These are phyloP conservation scores for Xylaria hypoxylon DNA, from an alignment of 2,329 filamentous ascomycete species.

Conservation along the genomic window DNA sequence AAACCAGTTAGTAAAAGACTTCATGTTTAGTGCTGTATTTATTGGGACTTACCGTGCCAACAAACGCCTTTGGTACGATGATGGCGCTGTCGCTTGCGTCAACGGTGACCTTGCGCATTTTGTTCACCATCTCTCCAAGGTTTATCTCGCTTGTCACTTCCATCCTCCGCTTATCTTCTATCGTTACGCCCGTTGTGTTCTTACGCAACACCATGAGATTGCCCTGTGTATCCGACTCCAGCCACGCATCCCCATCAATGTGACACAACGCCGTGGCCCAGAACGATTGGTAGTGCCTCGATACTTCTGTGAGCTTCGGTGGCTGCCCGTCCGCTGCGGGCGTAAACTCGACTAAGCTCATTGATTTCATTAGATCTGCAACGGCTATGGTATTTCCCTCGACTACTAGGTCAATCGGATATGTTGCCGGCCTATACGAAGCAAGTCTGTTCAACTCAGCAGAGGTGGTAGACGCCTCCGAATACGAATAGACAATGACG, in stretches of 20 bases:
- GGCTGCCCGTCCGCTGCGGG: slow-evolving; percentile 67
- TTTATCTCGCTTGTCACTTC: slow-evolving; percentile 83
- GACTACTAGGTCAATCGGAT: slow-evolving; percentile 83
- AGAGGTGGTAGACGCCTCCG: slow-evolving; percentile 65
- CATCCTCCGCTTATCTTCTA: slow-evolving; percentile 77
- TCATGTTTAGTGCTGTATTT: background rate
- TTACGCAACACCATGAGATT: slow-evolving; percentile 85
- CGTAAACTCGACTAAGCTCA: slow-evolving; percentile 80
- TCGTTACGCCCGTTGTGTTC: slow-evolving; percentile 77
- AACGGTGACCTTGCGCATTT: slow-evolving; percentile 80
- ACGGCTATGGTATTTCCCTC: slow-evolving; percentile 82
- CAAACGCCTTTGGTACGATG: slow-evolving; percentile 84
- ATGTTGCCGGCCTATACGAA: slow-evolving; percentile 83
- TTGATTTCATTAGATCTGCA: slow-evolving; percentile 93
- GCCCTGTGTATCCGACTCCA: slow-evolving; percentile 87
- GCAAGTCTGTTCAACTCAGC: slow-evolving; percentile 76
- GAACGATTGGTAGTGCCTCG: slow-evolving; percentile 81
- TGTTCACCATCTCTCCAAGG: slow-evolving; percentile 93
- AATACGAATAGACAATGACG: slow-evolving; percentile 70
- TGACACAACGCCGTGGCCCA: slow-evolving; percentile 85
- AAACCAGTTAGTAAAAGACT: slow-evolving; percentile 22
- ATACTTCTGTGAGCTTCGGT: slow-evolving; percentile 76
- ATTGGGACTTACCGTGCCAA: slow-evolving; percentile 78
- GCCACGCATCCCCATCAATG: slow-evolving; percentile 78
- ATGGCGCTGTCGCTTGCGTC: slow-evolving; percentile 71